phyloP scores from a whole-genome alignment of 345 rosid species.

The Ceriops decandra region DNA sequence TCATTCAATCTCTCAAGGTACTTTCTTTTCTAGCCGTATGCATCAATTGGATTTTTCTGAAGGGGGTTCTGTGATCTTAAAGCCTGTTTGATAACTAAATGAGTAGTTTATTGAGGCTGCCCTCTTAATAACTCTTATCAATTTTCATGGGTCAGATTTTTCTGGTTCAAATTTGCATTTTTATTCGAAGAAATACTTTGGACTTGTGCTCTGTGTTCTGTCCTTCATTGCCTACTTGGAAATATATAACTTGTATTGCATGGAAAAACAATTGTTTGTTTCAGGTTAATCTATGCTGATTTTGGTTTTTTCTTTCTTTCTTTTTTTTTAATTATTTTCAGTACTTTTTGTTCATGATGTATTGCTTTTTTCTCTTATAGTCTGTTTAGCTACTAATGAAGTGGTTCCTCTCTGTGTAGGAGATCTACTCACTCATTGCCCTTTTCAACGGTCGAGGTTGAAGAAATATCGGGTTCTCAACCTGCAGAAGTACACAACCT shows the following conservation, averaged over 20 bases:
- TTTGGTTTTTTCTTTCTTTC: no score
- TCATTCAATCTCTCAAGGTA: conserved; percentile 47
- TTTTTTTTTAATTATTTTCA: neutral
- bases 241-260: neutral
- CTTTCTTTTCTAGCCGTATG: neutral
- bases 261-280: neutral
- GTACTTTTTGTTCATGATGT: neutral
- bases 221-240: neutral
- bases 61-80: neutral
- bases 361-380: neutral
- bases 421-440: conserved; percentile 73
- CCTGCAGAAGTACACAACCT: conserved; percentile 87
- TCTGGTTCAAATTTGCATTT: neutral
- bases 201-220: neutral
- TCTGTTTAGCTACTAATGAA: neutral
- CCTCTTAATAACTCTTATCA: neutral
- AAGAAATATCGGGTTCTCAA: conserved; percentile 73
- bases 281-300: no score
- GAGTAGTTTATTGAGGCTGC: neutral
- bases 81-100: conserved; percentile 1
- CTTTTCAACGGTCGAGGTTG: conserved; percentile 78
- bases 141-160: neutral
- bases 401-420: conserved; percentile 14
- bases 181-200: neutral
- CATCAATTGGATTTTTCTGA: neutral